Percentiles rank a stretch among this genome's conserved stretches.
These are phyloP conservation scores for Boletus smithii DNA, from an alignment of 1,284 basidiomycete species.

Conservation along the genomic window DNA sequence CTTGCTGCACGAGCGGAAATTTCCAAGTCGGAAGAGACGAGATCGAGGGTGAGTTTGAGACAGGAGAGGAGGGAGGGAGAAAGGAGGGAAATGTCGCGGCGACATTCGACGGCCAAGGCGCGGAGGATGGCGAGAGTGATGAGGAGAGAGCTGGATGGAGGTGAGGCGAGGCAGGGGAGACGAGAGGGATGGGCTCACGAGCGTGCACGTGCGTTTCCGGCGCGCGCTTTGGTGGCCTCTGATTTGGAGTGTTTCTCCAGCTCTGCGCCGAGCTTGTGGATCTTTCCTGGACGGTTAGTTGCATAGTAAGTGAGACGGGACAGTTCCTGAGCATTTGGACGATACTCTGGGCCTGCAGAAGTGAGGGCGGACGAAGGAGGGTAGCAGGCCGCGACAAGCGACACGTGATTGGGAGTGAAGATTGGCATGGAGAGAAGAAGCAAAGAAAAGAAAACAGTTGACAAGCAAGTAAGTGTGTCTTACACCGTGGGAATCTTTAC, in stretches of 20 bases:
- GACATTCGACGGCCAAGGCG: conserved; percentile 85
- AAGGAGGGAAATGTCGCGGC: conserved; percentile 81
- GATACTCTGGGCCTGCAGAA: conserved; percentile 76
- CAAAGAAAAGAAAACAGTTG: no score
- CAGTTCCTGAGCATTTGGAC: conserved; percentile 86
- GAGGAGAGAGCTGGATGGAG: conserved; percentile 65
- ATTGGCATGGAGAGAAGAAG: conserved; percentile 39
- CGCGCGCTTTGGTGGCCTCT: conserved; percentile 67
- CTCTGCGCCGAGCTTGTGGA: conserved; percentile 81
- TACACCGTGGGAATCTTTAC: conserved; percentile 28
- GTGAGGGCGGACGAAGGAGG: conserved; percentile 78
- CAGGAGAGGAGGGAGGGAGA: conserved; percentile 76
- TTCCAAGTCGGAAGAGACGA: conserved; percentile 75
- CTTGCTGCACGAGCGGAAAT: conserved; percentile 80
- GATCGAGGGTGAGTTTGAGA: conserved; percentile 63
- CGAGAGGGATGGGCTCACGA: conserved; percentile 54
- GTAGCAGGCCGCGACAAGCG: conserved; percentile 88
- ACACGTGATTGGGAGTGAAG: conserved; percentile 83
- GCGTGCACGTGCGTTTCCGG: conserved; percentile 73
- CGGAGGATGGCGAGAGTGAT: conserved; percentile 86
- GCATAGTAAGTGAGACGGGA: conserved; percentile 92
- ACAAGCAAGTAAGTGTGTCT: no score
- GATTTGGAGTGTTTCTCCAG: conserved; percentile 74
- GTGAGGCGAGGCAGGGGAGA: not conserved
- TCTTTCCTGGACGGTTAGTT: conserved; percentile 84